Evolutionary conservation across 306 rosid species (phyloP).

Genomic region (Dicorynia guianensis): DNA sequence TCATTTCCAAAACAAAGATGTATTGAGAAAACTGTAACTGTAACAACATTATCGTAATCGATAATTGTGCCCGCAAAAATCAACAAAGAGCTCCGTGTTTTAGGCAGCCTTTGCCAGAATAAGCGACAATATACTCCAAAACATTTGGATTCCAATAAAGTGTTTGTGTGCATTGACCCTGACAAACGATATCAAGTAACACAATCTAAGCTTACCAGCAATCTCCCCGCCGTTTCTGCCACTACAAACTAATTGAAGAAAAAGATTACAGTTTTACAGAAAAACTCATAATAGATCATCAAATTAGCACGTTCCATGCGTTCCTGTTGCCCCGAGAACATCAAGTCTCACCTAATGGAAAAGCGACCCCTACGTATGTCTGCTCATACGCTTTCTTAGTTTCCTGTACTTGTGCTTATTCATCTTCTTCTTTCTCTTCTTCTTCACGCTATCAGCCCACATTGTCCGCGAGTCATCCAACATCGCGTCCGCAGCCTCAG

Average conservation of each 20-base stretch:
- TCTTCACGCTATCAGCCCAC: constrained; percentile 71
- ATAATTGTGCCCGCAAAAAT: constrained; percentile 14
- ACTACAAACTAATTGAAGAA: constrained; percentile 3
- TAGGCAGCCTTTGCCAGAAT: constrained; percentile 24
- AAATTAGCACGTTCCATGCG: constrained; percentile 27
- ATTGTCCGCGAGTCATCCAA: constrained; percentile 47
- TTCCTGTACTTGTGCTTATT: constrained; percentile 63
- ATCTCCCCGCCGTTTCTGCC: constrained; percentile 4
- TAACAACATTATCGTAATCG: constrained; percentile 7
- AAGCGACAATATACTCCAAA: constrained; percentile 5
- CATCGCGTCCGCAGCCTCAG: constrained; percentile 41
- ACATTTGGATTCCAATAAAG: constrained; percentile 5
- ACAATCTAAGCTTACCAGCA: constrained; percentile 17
- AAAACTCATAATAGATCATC: neutral
- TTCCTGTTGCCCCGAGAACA: constrained; percentile 14
- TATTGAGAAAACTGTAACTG: neutral
- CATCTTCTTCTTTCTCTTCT: constrained; percentile 68
- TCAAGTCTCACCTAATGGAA: constrained; percentile 46
- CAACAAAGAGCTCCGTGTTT: neutral
- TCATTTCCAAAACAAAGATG: neutral
- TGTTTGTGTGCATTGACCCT: constrained; percentile 19
- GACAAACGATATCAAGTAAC: neutral
- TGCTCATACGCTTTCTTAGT: constrained; percentile 69
- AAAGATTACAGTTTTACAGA: constrained; percentile 17
- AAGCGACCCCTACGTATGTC: constrained; percentile 54